Percentiles rank a stretch among this genome's conserved stretches.
Evolutionary conservation across 75 land plant species (phyloP).

Genomic region (Sequoia sempervirens): DNA sequence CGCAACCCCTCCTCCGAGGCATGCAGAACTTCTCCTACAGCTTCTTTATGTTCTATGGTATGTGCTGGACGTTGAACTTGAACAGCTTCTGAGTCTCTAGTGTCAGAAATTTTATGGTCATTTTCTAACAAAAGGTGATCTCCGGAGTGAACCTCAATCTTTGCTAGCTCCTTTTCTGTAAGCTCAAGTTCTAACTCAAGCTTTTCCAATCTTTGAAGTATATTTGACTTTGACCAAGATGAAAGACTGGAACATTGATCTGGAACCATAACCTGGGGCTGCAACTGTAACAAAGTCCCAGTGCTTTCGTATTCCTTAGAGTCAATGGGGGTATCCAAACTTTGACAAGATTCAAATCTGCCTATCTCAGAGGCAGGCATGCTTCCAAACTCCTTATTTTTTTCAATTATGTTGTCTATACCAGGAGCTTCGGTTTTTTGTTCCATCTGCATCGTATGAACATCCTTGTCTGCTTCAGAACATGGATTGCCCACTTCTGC

Average conservation of each 20-base stretch:
- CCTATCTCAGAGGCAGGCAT: not conserved
- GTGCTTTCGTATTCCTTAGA: not conserved
- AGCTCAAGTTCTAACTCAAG: conserved; percentile 43
- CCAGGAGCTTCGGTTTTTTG: not conserved
- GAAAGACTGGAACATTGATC: not conserved
- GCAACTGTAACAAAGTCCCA: not conserved
- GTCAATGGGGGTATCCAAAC: not conserved
- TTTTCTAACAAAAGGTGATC: not conserved
- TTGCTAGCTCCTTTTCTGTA: conserved; percentile 36
- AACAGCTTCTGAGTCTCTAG: conserved; percentile 3
- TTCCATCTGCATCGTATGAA: not conserved
- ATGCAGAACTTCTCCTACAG: not conserved
- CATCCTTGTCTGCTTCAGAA: conserved; percentile 4
- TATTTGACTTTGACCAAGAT: conserved; percentile 22
- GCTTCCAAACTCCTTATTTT: not conserved
- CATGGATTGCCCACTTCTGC: not conserved
- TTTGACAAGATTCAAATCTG: conserved; percentile 7
- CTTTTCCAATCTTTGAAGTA: conserved; percentile 34
- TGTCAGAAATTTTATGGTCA: not conserved
- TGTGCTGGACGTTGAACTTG: not conserved
- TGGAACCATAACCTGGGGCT: not conserved
- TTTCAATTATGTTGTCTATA: not conserved
- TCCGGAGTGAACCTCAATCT: conserved; percentile 13
- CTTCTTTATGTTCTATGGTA: conserved; percentile 3
- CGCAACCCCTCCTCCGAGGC: not conserved